Conservation (phyloP, 495 filamentous ascomycete species). For the Usnea hakonensis region DNA sequence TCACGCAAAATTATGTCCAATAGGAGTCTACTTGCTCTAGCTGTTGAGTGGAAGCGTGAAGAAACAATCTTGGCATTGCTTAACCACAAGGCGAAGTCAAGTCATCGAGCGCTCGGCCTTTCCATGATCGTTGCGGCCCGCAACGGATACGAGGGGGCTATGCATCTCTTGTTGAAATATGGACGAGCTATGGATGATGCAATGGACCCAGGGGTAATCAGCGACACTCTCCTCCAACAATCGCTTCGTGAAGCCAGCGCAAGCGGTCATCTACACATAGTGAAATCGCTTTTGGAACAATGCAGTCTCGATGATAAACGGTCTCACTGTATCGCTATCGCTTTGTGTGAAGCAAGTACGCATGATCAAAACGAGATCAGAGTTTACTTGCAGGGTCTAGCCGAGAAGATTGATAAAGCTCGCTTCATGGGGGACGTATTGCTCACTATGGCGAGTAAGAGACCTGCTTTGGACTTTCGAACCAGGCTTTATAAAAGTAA, state of each 20-base stretch:
- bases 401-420: background rate
- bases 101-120: background rate
- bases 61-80: background rate
- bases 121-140: background rate
- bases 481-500: background rate
- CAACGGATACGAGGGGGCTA: slow-evolving; percentile 1
- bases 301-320: background rate
- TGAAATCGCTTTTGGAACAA: background rate
- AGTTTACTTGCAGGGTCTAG: background rate
- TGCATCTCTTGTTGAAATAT: background rate
- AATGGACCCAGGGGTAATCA: background rate
- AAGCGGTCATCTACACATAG: slow-evolving; percentile 1
- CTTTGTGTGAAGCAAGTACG: background rate
- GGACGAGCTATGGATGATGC: background rate
- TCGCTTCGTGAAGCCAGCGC: background rate
- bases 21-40: slow-evolving; percentile 1
- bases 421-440: background rate
- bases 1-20: background rate
- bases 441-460: background rate
- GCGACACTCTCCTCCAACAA: background rate
- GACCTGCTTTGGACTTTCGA: background rate
- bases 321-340: background rate
- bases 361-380: background rate
- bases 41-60: background rate
- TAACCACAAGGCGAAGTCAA: background rate